These are phyloP conservation scores for Talaromyces sp. DNA, from an alignment of 2,329 filamentous ascomycete genomes.

Conservation along the genomic window DNA sequence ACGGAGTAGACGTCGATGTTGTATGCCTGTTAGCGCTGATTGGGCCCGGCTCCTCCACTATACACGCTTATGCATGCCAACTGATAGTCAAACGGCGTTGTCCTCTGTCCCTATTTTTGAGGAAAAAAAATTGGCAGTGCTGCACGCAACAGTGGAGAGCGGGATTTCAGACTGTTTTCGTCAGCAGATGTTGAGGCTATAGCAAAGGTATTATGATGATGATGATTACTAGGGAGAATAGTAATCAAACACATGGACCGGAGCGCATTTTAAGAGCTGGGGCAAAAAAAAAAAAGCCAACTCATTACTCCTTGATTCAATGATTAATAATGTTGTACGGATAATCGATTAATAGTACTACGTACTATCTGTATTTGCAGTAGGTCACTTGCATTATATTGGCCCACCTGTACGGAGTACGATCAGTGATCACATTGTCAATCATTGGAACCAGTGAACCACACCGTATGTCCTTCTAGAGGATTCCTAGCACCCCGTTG, in stretches of 20 bases:
- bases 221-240: neutral
- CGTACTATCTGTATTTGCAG: neutral
- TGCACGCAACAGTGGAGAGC: neutral
- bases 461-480: neutral
- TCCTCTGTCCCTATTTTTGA: slow-evolving; percentile 11
- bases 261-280: neutral
- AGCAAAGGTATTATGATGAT: no score
- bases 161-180: neutral
- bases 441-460: neutral
- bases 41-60: slow-evolving; percentile 2
- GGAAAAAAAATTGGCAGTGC: neutral
- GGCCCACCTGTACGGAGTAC: neutral
- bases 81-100: slow-evolving; percentile 12
- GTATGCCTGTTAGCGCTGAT: neutral
- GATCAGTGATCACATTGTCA: neutral
- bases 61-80: slow-evolving; percentile 13
- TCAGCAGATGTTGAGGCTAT: neutral
- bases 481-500: neutral
- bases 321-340: no score
- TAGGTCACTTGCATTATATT: neutral
- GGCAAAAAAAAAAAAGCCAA: neutral
- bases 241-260: neutral
- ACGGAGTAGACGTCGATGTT: neutral
- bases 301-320: no score
- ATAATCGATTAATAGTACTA: no score